Conservation (phyloP, 1,139 yeast genomes). For the Trichomonascaceae sp. region DNA sequence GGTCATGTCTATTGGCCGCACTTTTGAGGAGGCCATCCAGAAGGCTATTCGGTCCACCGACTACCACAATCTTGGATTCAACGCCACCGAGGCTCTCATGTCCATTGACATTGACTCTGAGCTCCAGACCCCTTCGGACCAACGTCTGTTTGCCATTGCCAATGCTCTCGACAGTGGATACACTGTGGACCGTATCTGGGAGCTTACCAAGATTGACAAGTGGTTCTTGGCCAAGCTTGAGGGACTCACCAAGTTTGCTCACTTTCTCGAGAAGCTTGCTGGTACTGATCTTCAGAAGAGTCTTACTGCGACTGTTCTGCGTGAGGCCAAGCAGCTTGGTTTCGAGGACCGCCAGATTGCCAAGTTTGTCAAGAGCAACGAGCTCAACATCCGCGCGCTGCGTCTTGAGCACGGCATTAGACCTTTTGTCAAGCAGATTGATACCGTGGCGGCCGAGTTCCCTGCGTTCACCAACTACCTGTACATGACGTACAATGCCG, state of each 20-base stretch:
- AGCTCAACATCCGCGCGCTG: slow-evolving; percentile 81
- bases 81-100: slow-evolving; percentile 73
- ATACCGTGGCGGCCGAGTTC: slow-evolving; percentile 98
- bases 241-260: slow-evolving; percentile 57
- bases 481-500: slow-evolving; percentile 92
- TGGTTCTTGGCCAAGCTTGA: slow-evolving; percentile 90
- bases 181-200: slow-evolving; percentile 85
- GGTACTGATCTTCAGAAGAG: slow-evolving; percentile 40
- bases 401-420: slow-evolving; percentile 80
- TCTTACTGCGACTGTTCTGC: slow-evolving; percentile 46
- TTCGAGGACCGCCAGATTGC: slow-evolving; percentile 97
- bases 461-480: slow-evolving; percentile 94
- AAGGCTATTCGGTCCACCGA: slow-evolving; percentile 96
- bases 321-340: slow-evolving; percentile 92
- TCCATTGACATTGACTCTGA: slow-evolving; percentile 83
- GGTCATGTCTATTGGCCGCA: slow-evolving; percentile 96
- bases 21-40: slow-evolving; percentile 96
- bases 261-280: slow-evolving; percentile 32
- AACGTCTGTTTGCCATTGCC: slow-evolving; percentile 92
- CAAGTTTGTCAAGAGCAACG: slow-evolving; percentile 76
- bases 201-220: slow-evolving; percentile 84
- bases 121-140: slow-evolving; percentile 91
- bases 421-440: slow-evolving; percentile 95
- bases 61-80: slow-evolving; percentile 89
- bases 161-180: slow-evolving; percentile 80